Evolutionary conservation across 2,329 filamentous ascomycete genomes (phyloP), one percentile per base, ranked within the genome.

Genomic region (Pseudomassariella vexata): DNA sequence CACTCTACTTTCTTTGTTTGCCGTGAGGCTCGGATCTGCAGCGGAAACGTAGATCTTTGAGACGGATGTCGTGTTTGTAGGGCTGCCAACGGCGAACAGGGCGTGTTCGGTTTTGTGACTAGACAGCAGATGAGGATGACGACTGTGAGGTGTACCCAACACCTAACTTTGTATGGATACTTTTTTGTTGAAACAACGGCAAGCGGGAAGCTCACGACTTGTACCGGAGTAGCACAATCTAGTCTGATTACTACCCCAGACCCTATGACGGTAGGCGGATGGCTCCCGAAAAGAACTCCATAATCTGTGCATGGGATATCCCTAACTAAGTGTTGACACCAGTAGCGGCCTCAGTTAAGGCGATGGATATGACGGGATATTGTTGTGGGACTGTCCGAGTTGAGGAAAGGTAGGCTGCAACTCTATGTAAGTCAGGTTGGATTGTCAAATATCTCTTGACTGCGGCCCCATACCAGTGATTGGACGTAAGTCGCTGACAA

Each of bases 1-100:
- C 35, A 37, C 35, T 32, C 18, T 22, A 12, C 6, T 28, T n/a
- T 9, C 23, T 27, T 33, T 37, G 21, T 37, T 37, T 37, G 35
- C 19, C 6, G 20, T 17, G 20, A 16, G n/a, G n/a, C n/a, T n/a
- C n/a, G n/a, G n/a, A n/a, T n/a, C n/a, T n/a, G n/a, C n/a, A n/a
- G n/a, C n/a, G n/a, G n/a, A n/a, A n/a, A n/a, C n/a, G n/a, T 25
- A 19, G 9, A 24, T 17, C 14, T 27, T 23, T 11, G 30, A 14
- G 17, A 34, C n/a, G 25, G n/a, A n/a, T n/a, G n/a, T n/a, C n/a
- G 12, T 37, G 35, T 37, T 37, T 37, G 35, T 34, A 29, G 24
- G 30, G 29, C 25, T 36, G 24, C 12, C 24, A 28, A 37, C 19
- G 18, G 26, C 28, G 27, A 22, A 19, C 19, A 23, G 26, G 25